Conservation (phyloP, 148 eudicot genomes). For the Silene uniflora region DNA sequence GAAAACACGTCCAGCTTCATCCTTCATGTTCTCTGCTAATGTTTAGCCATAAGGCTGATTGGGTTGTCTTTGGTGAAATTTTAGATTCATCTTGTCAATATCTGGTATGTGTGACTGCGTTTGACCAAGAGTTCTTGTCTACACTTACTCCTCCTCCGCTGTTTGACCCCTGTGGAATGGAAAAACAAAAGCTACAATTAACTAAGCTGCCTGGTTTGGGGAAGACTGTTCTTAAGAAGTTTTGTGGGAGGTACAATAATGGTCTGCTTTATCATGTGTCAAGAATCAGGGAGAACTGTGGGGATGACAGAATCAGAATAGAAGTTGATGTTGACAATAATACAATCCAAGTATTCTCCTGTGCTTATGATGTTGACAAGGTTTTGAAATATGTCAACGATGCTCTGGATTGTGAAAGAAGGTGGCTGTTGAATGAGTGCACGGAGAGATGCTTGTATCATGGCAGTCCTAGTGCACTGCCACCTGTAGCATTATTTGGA, state of each 20-base stretch:
- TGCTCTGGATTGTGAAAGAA: constrained; percentile 50
- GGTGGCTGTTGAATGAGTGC: constrained; percentile 69
- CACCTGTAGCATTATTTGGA: constrained; percentile 83
- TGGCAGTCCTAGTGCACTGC: constrained; percentile 55
- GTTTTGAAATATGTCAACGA: constrained; percentile 37
- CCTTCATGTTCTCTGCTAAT: constrained; percentile 80
- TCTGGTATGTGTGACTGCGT: constrained; percentile 72
- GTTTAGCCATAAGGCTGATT: constrained; percentile 63
- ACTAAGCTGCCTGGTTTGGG: constrained; percentile 53
- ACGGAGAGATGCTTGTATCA: constrained; percentile 61
- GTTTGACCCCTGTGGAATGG: constrained; percentile 56
- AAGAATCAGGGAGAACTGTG: constrained; percentile 36
- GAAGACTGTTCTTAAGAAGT: constrained; percentile 53
- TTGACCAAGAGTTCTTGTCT: constrained; percentile 48
- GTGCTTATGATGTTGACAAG: constrained; percentile 48
- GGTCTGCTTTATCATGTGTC: constrained; percentile 46
- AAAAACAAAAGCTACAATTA: constrained; percentile 49
- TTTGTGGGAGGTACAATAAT: constrained; percentile 64
- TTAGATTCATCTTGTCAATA: constrained; percentile 54
- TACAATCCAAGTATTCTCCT: constrained; percentile 50
- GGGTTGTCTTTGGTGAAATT: constrained; percentile 92
- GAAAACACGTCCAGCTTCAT: constrained; percentile 69
- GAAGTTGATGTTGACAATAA: constrained; percentile 63
- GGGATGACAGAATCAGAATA: constrained; percentile 60
- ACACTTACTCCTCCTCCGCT: constrained; percentile 55